Percentiles rank a stretch among this genome's conserved stretches.
These are phyloP conservation scores for Tricholomella constricta DNA, from an alignment of 768 basidiomycete genomes.

Conservation along the genomic window DNA sequence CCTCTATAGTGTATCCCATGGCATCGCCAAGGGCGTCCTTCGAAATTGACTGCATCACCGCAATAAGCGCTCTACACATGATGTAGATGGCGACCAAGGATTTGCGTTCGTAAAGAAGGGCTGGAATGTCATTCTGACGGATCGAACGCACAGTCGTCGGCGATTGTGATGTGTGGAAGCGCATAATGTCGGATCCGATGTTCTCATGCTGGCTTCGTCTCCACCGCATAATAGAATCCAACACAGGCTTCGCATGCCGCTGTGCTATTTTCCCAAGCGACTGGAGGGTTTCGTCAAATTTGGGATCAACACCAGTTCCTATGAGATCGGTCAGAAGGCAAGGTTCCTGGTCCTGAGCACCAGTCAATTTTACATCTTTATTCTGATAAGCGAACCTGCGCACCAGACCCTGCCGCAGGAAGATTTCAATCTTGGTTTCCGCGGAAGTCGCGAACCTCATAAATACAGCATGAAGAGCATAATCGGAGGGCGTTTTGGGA, in stretches of 20 bases:
- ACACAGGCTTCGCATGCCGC: conserved; percentile 79
- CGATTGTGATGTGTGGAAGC: conserved; percentile 47
- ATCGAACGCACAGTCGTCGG: conserved; percentile 32
- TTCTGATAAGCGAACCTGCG: conserved; percentile 28
- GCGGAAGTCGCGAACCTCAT: conserved; percentile 82
- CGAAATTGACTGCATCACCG: conserved; percentile 68
- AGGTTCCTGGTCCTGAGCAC: conserved; percentile 64
- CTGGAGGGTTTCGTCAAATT: conserved; percentile 83
- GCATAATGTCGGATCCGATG: conserved; percentile 50
- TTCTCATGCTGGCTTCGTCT: conserved; percentile 73
- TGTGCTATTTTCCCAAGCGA: conserved; percentile 86
- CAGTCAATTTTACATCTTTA: background rate
- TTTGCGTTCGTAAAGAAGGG: conserved; percentile 67
- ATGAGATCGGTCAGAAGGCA: conserved; percentile 61
- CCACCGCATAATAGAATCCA: conserved; percentile 89
- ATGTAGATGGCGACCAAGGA: conserved; percentile 87
- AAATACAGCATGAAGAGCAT: conserved; percentile 86
- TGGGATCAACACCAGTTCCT: conserved; percentile 70
- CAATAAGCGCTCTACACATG: conserved; percentile 84
- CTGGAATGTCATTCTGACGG: conserved; percentile 49
- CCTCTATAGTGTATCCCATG: conserved; percentile 80
- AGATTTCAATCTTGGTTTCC: conserved; percentile 77
- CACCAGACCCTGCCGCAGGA: conserved; percentile 70
- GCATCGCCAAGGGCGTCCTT: conserved; percentile 80
- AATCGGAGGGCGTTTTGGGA: conserved; percentile 84